Percentiles rank a stretch among this genome's conserved stretches.
These are phyloP conservation scores for Pythium folliculosum DNA, from an alignment of 352 stramenopile genomes.

Conservation along the genomic window DNA sequence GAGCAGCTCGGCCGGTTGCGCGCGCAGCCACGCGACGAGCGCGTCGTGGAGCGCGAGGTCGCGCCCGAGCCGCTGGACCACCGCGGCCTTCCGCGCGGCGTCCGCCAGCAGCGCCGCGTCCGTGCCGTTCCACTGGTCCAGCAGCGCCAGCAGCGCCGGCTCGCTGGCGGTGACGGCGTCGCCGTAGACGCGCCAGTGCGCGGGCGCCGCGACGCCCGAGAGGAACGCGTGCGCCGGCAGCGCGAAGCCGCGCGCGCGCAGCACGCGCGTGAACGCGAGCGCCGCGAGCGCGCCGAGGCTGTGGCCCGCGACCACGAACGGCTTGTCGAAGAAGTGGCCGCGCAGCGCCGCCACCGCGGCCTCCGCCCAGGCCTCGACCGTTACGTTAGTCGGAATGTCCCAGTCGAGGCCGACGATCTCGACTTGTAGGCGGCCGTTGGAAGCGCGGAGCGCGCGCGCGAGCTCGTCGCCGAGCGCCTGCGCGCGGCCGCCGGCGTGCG, in stretches of 20 bases:
- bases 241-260: conserved; percentile 48
- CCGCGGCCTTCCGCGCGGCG: conserved; percentile 34
- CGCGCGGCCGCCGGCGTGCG: conserved; percentile 50
- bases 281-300: conserved; percentile 65
- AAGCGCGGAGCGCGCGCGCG: conserved; percentile 32
- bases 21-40: conserved; percentile 41
- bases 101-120: conserved; percentile 55
- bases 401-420: conserved; percentile 75
- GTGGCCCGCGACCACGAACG: conserved; percentile 67
- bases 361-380: conserved; percentile 37
- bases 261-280: conserved; percentile 50
- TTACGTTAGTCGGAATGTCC: conserved; percentile 7
- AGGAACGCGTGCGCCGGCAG: conserved; percentile 64
- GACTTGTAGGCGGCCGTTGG: conserved; percentile 37
- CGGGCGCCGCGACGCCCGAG: conserved; percentile 43
- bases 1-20: conserved; percentile 27
- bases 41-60: conserved; percentile 61
- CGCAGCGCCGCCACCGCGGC: conserved; percentile 35
- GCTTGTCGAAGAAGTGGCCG: conserved; percentile 71
- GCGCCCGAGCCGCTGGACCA: conserved; percentile 39
- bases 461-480: conserved; percentile 49
- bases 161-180: conserved; percentile 29
- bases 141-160: conserved; percentile 40
- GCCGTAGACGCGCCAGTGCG: conserved; percentile 40
- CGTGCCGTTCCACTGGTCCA: conserved; percentile 64